Evolutionary conservation across 148 eudicot genomes (phyloP), one percentile per base, ranked within the genome.

Genomic region (Persicaria tinctoria): DNA sequence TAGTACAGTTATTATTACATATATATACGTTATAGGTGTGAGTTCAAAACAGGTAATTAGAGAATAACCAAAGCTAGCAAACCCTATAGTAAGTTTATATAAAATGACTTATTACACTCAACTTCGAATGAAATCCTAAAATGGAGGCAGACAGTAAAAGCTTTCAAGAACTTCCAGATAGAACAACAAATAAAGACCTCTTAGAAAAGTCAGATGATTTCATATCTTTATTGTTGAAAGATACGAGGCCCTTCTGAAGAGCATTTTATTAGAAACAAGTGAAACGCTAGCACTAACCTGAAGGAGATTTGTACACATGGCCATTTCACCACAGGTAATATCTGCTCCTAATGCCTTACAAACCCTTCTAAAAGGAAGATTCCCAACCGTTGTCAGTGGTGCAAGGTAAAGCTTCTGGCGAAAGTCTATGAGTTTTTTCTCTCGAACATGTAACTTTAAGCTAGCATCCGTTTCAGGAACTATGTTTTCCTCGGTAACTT

Each of bases 311-410:
- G 97, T 90, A 86, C 99, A 96, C 99, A 96, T 96, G 51, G 99
- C 99, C 99, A 96, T 96, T 84, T 96, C 99, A 78, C 99, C 97
- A 78, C 99, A 96, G 44, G 99, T 96, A 47, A 96, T 85, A 83
- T 96, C 99, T 74, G 93, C 99, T 70, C 99, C 99, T 75, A 96
- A 84, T 74, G 68, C 83, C 85, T 96, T 96, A 87, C 99, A 96
- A 60, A 96, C 87, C 78, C 99, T 87, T 69, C 99, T 89, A 69
- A 81, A 96, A 63, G 99, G 99, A 74, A 96, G 93, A 82, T 96
- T 96, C 50, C 99, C 99, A 62, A 96, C 99, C 20, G 99, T 96
- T 6, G 99, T 96, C 53, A 96, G 80, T 10, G 99, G 99, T 71
- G 97, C 99, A 89, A 96, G 97, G 87, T 92, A 96, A 32, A 92